Conservation (phyloP, 2,329 filamentous ascomycete genomes). For the Alternaria rosae region DNA sequence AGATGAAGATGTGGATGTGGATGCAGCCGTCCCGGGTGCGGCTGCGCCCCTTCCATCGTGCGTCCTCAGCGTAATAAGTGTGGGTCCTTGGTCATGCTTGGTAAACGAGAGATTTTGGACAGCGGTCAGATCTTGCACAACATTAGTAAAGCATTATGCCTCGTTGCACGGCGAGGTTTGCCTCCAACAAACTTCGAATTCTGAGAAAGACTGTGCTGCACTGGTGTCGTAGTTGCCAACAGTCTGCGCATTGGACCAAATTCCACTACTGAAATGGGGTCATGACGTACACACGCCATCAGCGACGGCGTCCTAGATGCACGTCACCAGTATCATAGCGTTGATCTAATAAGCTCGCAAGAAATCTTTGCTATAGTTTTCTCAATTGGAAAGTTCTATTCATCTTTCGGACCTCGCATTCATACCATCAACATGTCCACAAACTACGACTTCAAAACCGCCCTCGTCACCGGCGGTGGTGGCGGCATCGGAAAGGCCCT, state of each 20-base stretch:
- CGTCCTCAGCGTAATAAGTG: background rate
- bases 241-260: background rate
- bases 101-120: background rate
- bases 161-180: background rate
- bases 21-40: background rate
- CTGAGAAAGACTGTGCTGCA: background rate
- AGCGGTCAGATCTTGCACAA: background rate
- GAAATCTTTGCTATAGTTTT: too few species aligned
- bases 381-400: background rate
- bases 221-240: background rate
- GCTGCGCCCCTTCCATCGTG: background rate
- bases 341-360: background rate
- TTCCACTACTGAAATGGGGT: background rate
- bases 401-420: background rate
- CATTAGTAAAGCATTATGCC: too few species aligned
- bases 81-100: background rate
- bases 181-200: background rate
- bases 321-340: background rate
- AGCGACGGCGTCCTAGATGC: background rate
- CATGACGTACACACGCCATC: constrained; percentile 6
- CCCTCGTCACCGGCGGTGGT: constrained; percentile 55
- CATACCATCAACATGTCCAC: constrained; percentile 20
- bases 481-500: constrained; percentile 62
- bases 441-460: constrained; percentile 52
- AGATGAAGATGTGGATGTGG: background rate